Conservation (phyloP, 225 moss, liverwort and hornwort species). For the Thuidium tamariscinum region DNA sequence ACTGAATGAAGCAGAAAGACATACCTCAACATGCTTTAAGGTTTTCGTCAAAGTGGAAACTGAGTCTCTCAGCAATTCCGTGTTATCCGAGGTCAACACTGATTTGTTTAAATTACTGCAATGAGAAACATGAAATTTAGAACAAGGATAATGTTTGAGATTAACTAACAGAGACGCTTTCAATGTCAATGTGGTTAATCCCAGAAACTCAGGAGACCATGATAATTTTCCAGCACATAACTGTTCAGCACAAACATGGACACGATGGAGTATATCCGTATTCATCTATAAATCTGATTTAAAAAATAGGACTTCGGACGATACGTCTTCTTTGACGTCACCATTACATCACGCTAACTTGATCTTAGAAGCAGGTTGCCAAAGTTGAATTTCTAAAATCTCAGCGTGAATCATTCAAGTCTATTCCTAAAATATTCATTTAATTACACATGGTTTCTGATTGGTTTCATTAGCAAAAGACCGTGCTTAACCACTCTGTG, state of each 20-base stretch:
- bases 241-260: neutral
- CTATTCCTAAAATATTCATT: neutral
- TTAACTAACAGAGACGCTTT: neutral
- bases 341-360: neutral
- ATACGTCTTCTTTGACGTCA: neutral
- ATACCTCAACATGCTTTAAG: slow-evolving; percentile 84
- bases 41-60: slow-evolving; percentile 91
- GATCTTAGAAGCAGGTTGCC: neutral
- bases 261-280: neutral
- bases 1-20: neutral
- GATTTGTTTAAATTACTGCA: slow-evolving; percentile 75
- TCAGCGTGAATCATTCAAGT: neutral
- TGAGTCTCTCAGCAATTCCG: slow-evolving; percentile 72
- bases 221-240: neutral
- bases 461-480: neutral
- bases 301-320: neutral
- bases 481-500: neutral
- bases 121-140: neutral
- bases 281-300: neutral
- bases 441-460: no score
- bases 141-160: neutral
- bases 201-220: neutral
- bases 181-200: neutral
- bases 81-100: slow-evolving; percentile 83
- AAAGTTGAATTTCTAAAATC: neutral